These are phyloP conservation scores for Lipomyces yarrowii DNA, from an alignment of 1,139 yeast genomes.

Conservation along the genomic window DNA sequence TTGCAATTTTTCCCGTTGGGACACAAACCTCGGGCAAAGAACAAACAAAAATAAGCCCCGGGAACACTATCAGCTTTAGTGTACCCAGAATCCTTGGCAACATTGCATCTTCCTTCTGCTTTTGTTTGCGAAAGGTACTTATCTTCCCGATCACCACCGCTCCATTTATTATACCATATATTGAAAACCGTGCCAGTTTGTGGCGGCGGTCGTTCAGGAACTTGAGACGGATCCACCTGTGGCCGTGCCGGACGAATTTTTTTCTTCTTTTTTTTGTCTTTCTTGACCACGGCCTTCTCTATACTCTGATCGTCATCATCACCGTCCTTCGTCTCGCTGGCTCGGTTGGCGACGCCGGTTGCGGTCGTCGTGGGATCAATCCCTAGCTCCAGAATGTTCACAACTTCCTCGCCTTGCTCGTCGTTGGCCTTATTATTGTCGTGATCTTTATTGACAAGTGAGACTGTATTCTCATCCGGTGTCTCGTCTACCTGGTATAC, in stretches of 20 bases:
- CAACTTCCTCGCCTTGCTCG: constrained; percentile 28
- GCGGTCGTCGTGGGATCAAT: constrained; percentile 11
- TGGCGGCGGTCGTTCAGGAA: constrained; percentile 64
- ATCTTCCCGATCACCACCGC: constrained; percentile 48
- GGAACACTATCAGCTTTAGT: constrained; percentile 64
- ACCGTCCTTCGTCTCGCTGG: background rate
- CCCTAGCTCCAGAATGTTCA: constrained; percentile 24
- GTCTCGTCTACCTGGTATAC: background rate
- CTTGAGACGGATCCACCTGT: constrained; percentile 69
- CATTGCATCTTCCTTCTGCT: constrained; percentile 58
- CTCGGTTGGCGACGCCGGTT: background rate
- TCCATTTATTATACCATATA: constrained; percentile 78
- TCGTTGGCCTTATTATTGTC: constrained; percentile 3
- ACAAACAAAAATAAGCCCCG: constrained; percentile 65
- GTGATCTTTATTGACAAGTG: background rate
- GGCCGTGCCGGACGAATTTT: constrained; percentile 58
- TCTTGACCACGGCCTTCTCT: constrained; percentile 3
- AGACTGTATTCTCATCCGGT: background rate
- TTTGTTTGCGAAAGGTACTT: constrained; percentile 45
- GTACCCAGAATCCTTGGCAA: constrained; percentile 68
- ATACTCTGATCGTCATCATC: constrained; percentile 2
- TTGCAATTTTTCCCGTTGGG: constrained; percentile 68
- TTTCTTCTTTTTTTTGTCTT: constrained; percentile 20
- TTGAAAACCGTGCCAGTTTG: constrained; percentile 83
- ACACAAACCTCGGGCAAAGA: constrained; percentile 89